A percentile compares a stretch with the other conserved stretches of the same genome.
Evolutionary conservation across 2,329 filamentous ascomycete species (phyloP).

Genomic region (Sclerotinia trifoliorum): DNA sequence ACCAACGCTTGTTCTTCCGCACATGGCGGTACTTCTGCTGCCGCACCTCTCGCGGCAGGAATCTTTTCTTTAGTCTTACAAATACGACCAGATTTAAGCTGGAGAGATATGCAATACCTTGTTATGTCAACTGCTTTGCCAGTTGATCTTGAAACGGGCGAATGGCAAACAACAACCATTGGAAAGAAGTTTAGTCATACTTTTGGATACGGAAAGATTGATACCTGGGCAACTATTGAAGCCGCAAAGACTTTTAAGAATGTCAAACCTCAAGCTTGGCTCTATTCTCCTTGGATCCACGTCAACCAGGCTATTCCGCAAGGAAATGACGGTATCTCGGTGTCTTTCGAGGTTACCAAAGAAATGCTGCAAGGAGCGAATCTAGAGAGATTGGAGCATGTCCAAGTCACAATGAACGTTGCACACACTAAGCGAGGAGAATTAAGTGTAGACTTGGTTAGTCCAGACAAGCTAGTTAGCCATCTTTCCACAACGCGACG

Average conservation of each 20-base stretch:
- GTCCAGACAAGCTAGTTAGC: slow-evolving; percentile 77
- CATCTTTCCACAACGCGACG: slow-evolving; percentile 76
- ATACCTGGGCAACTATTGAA: slow-evolving; percentile 82
- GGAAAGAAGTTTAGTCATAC: slow-evolving; percentile 91
- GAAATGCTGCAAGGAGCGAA: slow-evolving; percentile 82
- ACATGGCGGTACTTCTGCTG: slow-evolving; percentile 96
- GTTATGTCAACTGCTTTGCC: slow-evolving; percentile 81
- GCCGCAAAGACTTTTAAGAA: slow-evolving; percentile 79
- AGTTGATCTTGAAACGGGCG: slow-evolving; percentile 68
- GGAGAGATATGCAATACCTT: slow-evolving; percentile 94
- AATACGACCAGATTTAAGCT: slow-evolving; percentile 80
- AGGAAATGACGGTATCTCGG: slow-evolving; percentile 74
- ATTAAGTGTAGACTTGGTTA: slow-evolving; percentile 86
- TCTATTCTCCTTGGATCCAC: slow-evolving; percentile 88
- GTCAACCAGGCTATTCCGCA: slow-evolving; percentile 85
- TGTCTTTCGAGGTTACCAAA: slow-evolving; percentile 76
- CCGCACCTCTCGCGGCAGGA: slow-evolving; percentile 87
- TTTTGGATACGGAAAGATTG: slow-evolving; percentile 93
- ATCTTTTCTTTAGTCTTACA: slow-evolving; percentile 87
- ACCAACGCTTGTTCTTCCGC: slow-evolving; percentile 70
- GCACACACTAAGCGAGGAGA: slow-evolving; percentile 85
- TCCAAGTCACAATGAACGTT: slow-evolving; percentile 97
- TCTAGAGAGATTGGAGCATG: slow-evolving; percentile 83
- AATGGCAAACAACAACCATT: slow-evolving; percentile 79
- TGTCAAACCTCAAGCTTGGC: slow-evolving; percentile 96